Evolutionary conservation across 306 rosid genomes (phyloP).

Genomic region (Cicer yamashitae): DNA sequence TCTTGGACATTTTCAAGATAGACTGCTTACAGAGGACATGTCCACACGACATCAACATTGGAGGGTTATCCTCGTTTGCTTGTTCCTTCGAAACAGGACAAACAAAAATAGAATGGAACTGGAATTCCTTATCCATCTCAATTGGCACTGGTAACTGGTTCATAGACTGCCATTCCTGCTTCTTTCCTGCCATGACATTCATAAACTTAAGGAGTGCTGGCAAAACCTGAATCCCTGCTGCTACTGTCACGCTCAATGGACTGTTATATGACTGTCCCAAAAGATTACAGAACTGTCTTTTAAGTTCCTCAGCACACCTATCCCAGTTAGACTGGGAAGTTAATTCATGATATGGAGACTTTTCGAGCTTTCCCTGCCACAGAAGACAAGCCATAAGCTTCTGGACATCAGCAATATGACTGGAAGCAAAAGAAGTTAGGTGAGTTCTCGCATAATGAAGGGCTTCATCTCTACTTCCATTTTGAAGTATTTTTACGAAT

Average conservation of each 20-base stretch:
- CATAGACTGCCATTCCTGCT: conserved; percentile 88
- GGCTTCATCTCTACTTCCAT: conserved; percentile 69
- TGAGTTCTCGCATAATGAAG: conserved; percentile 68
- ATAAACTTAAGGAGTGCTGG: conserved; percentile 74
- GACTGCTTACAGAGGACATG: conserved; percentile 97
- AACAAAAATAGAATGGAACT: conserved; percentile 92
- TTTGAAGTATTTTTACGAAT: conserved; percentile 66
- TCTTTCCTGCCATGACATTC: conserved; percentile 88
- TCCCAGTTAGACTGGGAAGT: conserved; percentile 75
- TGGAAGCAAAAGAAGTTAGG: conserved; percentile 67
- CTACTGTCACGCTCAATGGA: conserved; percentile 80
- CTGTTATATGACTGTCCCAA: conserved; percentile 80
- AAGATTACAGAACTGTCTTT: conserved; percentile 86
- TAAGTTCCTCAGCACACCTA: conserved; percentile 68
- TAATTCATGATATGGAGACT: conserved; percentile 69
- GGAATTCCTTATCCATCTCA: conserved; percentile 76
- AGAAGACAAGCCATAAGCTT: conserved; percentile 80
- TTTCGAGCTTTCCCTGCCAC: conserved; percentile 84
- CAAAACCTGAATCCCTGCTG: conserved; percentile 79
- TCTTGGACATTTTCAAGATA: conserved; percentile 90
- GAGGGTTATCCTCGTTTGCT: conserved; percentile 85
- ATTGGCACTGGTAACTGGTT: conserved; percentile 86
- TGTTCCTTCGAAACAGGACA: conserved; percentile 97
- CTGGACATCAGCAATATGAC: conserved; percentile 71
- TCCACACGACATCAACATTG: conserved; percentile 90